Evolutionary conservation across 2,329 filamentous ascomycete genomes (phyloP).

Genomic region (Sporothrix variecibatus): DNA sequence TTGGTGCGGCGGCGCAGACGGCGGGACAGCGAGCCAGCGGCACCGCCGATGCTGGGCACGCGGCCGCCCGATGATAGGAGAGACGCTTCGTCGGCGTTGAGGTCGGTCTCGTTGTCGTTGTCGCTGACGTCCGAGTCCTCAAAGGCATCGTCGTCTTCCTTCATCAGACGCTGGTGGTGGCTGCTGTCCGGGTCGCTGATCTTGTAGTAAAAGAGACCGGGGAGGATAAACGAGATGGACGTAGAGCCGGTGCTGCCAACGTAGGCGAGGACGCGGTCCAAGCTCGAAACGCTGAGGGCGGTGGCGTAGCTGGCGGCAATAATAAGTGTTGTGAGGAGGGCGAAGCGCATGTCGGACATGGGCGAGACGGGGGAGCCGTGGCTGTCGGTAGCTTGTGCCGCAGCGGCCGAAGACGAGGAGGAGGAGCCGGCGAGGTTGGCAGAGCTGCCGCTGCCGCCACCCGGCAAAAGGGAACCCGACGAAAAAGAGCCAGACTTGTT

Average conservation of each 20-base stretch:
- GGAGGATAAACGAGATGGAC: slow-evolving; percentile 94
- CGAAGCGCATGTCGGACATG: slow-evolving; percentile 88
- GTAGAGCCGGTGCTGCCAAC: slow-evolving; percentile 94
- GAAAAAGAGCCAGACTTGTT: slow-evolving; percentile 39
- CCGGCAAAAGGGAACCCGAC: slow-evolving; percentile 29
- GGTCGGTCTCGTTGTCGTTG: slow-evolving; percentile 47
- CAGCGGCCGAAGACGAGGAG: slow-evolving; percentile 34
- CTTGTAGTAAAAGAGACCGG: slow-evolving; percentile 97
- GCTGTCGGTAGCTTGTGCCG: slow-evolving; percentile 41
- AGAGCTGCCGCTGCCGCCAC: slow-evolving; percentile 42
- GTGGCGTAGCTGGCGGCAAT: slow-evolving; percentile 83
- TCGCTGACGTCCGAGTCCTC: slow-evolving; percentile 41
- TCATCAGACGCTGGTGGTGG: slow-evolving; percentile 81
- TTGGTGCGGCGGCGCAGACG: slow-evolving; percentile 41
- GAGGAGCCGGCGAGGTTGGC: slow-evolving; percentile 45
- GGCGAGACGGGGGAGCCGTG: slow-evolving; percentile 57
- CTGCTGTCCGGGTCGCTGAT: slow-evolving; percentile 87
- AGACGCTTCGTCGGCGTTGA: slow-evolving; percentile 37
- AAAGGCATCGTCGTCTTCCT: slow-evolving; percentile 81
- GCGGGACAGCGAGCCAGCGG: slow-evolving; percentile 25
- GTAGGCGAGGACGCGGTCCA: slow-evolving; percentile 91
- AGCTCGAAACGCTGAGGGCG: slow-evolving; percentile 84
- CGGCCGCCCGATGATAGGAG: slow-evolving; percentile 44
- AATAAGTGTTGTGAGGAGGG: slow-evolving; percentile 82
- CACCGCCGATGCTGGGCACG: slow-evolving; percentile 47